phyloP scores from a whole-genome alignment of 2,329 filamentous ascomycete genomes.

The Diaporthe ilicicola region DNA sequence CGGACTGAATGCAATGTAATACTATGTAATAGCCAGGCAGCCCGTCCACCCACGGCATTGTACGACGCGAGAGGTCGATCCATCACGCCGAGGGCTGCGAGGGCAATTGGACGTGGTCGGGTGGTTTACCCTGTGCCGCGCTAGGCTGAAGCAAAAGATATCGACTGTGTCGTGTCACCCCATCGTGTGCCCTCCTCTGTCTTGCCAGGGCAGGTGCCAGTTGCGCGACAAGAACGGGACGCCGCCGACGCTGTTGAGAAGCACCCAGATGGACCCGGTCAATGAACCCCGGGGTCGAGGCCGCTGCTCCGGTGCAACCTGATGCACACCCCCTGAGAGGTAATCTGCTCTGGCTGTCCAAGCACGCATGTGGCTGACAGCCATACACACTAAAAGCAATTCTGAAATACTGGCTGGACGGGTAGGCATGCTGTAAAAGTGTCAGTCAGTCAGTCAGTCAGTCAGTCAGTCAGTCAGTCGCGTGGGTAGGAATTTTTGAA shows the following conservation, averaged over 20 bases:
- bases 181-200: not conserved
- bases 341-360: not conserved
- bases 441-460: too few species aligned
- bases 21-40: not conserved
- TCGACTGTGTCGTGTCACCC: slow-evolving; percentile 25
- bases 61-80: slow-evolving; percentile 27
- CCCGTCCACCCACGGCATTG: not conserved
- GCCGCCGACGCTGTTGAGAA: slow-evolving; percentile 2
- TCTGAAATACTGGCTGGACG: too few species aligned
- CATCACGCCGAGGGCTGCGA: slow-evolving; percentile 26
- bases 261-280: not conserved
- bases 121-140: slow-evolving; percentile 30
- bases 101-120: slow-evolving; percentile 25
- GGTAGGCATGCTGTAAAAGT: too few species aligned
- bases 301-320: not conserved
- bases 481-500: too few species aligned
- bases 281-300: not conserved
- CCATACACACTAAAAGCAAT: not conserved
- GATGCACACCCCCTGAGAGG: not conserved
- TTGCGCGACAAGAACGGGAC: not conserved
- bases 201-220: not conserved
- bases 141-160: slow-evolving; percentile 29
- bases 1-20: not conserved
- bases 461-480: too few species aligned
- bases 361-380: slow-evolving; percentile 1